Base-by-base conservation (phyloP, 257 asterid genomes). In the Ballota nigra region DNA sequence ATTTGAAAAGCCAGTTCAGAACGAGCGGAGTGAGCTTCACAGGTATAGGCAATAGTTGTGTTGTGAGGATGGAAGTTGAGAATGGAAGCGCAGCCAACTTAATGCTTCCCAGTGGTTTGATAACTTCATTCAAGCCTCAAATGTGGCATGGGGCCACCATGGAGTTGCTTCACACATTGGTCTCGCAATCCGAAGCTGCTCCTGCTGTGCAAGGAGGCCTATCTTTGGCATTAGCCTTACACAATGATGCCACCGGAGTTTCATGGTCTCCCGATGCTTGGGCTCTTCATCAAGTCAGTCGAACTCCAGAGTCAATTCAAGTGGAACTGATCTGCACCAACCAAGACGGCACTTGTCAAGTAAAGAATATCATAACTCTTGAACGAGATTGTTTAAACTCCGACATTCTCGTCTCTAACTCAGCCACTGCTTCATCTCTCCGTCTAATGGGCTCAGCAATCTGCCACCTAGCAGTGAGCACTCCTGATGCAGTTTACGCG, bases 111-210 rank as follows among this genome's bases (percentile, higher is more conserved):
- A 79, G 81, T 77, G 97, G 97, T 45, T 74, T 89, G 67, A 79
- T 92, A 81, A 92, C 96, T 51, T 92, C 97, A 2, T 87, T 81
- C 74, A 89, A 87, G 80, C 73, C 95, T 49, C 79, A 78, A 56
- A 86, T 89, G 97, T 92, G 97, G 96, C 96, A 92, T 18, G 92
- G 95, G 15, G 92, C 86, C 64, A 78, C 81, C 0, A 33, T 81
- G 78, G 96, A 89, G 81, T 63, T 92, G 69, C 82, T 91, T 11
- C 97, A 91, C 74, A 91, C 95, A 12, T 69, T 66, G 0, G 97
- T 91, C 75, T 77, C 93, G 1, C 61, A 69, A 5, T 71, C 70
- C 38, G 79, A 75, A 2, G 16, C 49, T 18, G 76, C 66, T 20
- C 71, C 87, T 7, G 59, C 80, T 19, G 71, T 92, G 73, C 89